Conservation (phyloP, 257 asterid species). For the Handroanthus guayacan region DNA sequence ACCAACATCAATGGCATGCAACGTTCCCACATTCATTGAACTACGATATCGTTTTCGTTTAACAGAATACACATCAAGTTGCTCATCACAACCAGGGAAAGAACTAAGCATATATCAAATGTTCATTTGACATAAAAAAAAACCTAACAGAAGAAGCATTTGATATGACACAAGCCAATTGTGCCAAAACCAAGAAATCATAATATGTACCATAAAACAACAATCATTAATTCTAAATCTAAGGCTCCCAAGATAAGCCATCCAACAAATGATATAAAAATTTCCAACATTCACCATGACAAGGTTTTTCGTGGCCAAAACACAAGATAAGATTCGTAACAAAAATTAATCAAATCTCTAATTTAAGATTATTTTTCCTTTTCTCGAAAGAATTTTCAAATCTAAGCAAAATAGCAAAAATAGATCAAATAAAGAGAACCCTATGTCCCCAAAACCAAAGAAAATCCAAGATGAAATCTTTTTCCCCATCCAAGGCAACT, state of each 20-base stretch:
- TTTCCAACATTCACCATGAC: background rate
- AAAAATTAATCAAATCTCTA: constrained; percentile 3
- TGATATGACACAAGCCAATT: background rate
- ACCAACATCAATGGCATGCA: background rate
- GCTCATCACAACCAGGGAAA: constrained; percentile 7
- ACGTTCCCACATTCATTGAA: too few species aligned
- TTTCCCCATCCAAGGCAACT: constrained; percentile 29
- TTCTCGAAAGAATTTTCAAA: constrained; percentile 1
- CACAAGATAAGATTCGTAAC: constrained; percentile 18
- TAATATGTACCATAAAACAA: background rate
- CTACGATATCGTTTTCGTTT: background rate
- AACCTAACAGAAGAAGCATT: background rate
- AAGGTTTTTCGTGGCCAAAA: background rate
- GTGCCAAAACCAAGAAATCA: background rate
- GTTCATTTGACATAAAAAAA: too few species aligned
- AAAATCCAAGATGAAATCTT: constrained; percentile 29
- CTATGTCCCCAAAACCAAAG: constrained; percentile 20
- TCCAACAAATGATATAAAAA: constrained; percentile 3
- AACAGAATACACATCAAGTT: background rate
- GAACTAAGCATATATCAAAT: background rate
- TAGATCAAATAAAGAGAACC: constrained; percentile 3
- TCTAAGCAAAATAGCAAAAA: constrained; percentile 25
- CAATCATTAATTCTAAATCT: background rate
- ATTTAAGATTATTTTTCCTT: background rate
- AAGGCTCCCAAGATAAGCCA: background rate